Conservation (phyloP, 2,329 filamentous ascomycete genomes). For the Epichloe hybrida region DNA sequence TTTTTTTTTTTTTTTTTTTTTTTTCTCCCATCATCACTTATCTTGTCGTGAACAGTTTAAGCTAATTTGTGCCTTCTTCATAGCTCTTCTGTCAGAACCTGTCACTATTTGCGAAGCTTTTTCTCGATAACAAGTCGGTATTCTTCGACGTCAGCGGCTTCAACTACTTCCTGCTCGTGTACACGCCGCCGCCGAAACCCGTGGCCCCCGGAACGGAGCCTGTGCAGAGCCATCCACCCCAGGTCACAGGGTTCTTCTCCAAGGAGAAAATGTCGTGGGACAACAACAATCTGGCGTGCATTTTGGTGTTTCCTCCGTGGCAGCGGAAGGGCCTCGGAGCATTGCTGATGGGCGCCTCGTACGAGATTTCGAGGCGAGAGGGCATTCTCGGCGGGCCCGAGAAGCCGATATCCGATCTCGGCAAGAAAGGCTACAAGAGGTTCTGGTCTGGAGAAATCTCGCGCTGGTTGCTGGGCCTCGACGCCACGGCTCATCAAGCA, state of each 20-base stretch:
- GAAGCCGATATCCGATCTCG: constrained; percentile 80
- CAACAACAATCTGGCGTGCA: constrained; percentile 94
- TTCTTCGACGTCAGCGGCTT: constrained; percentile 95
- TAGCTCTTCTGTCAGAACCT: constrained; percentile 87
- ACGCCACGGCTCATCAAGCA: constrained; percentile 17
- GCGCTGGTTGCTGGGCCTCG: constrained; percentile 43
- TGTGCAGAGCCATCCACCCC: constrained; percentile 11
- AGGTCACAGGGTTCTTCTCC: constrained; percentile 88
- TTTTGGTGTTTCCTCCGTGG: constrained; percentile 90
- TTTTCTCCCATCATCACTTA: too few species aligned
- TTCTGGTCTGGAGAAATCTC: constrained; percentile 82
- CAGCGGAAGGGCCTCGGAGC: constrained; percentile 81
- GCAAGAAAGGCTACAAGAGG: constrained; percentile 65
- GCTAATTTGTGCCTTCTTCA: not conserved
- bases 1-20: constrained; percentile 10
- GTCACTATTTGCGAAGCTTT: constrained; percentile 91
- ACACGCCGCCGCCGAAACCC: constrained; percentile 35
- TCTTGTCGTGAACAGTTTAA: too few species aligned
- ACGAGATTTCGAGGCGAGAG: constrained; percentile 78
- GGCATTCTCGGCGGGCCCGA: constrained; percentile 81
- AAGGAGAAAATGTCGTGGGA: constrained; percentile 99
- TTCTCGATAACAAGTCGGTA: constrained; percentile 95
- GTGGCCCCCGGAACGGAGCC: constrained; percentile 5
- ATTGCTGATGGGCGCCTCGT: constrained; percentile 82
- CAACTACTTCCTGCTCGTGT: constrained; percentile 84